These are phyloP conservation scores for Dalbergia oliveri DNA, from an alignment of 306 rosid species.

Conservation along the genomic window DNA sequence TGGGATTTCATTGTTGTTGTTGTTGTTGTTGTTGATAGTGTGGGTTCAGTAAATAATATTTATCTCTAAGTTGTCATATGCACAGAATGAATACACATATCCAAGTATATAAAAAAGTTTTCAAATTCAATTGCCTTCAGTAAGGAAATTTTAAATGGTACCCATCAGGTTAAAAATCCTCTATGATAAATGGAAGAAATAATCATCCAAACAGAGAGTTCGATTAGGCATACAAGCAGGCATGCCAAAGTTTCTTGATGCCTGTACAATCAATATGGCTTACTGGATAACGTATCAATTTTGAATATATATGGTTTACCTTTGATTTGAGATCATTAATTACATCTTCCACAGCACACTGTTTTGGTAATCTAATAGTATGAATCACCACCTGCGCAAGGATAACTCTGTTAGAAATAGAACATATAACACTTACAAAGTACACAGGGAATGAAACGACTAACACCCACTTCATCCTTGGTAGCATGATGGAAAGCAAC, in stretches of 20 bases:
- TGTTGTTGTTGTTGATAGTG: neutral
- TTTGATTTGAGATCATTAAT: slow-evolving; percentile 71
- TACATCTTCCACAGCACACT: slow-evolving; percentile 81
- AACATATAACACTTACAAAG: neutral
- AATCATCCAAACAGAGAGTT: neutral
- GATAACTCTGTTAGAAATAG: slow-evolving; percentile 3
- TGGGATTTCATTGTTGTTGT: neutral
- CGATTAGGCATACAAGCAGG: neutral
- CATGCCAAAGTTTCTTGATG: neutral
- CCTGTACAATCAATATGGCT: neutral
- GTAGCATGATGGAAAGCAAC: slow-evolving; percentile 83
- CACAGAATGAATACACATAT: neutral
- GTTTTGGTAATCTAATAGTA: slow-evolving; percentile 80
- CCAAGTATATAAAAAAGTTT: neutral
- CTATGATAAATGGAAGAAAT: neutral
- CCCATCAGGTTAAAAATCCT: neutral
- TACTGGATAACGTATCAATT: neutral
- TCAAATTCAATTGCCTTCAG: neutral
- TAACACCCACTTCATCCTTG: slow-evolving; percentile 77
- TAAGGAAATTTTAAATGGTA: neutral
- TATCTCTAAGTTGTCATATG: neutral
- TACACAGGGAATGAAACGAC: neutral
- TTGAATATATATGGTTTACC: slow-evolving; percentile 47
- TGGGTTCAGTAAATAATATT: neutral
- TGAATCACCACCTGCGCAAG: slow-evolving; percentile 73